phyloP scores from a whole-genome alignment of 1,284 basidiomycete genomes.

The Marasmius sp. region DNA sequence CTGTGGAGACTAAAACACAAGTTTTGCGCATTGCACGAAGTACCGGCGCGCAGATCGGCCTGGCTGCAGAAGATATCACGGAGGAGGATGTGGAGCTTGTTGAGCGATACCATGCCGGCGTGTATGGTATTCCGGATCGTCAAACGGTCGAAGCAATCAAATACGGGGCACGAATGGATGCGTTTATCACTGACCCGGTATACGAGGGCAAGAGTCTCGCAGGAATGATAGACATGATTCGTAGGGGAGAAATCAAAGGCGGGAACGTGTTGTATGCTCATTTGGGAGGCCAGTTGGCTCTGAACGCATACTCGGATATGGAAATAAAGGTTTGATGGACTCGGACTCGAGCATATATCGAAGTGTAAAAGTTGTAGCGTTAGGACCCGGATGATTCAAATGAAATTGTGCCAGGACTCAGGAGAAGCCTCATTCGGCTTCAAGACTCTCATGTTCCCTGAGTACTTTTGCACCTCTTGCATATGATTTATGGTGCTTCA shows the following conservation, averaged over 20 bases:
- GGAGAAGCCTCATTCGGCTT: neutral
- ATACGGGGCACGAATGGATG: slow-evolving; percentile 24
- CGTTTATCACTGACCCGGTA: slow-evolving; percentile 26
- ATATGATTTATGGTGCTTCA: no score
- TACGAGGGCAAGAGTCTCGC: slow-evolving; percentile 28
- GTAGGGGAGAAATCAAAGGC: slow-evolving; percentile 17
- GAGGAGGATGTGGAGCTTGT: slow-evolving; percentile 24
- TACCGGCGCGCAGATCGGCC: slow-evolving; percentile 21
- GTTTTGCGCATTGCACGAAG: slow-evolving; percentile 22
- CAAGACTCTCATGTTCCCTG: no score
- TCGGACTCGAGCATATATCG: neutral
- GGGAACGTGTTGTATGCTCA: slow-evolving; percentile 27
- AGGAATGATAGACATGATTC: slow-evolving; percentile 25
- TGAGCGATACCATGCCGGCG: slow-evolving; percentile 24
- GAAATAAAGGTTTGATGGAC: slow-evolving; percentile 4
- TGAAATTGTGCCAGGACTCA: neutral
- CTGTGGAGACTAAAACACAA: slow-evolving; percentile 21
- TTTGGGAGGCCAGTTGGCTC: slow-evolving; percentile 25
- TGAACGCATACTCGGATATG: slow-evolving; percentile 25
- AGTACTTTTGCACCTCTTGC: no score
- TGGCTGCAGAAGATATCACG: slow-evolving; percentile 17
- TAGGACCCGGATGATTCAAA: neutral
- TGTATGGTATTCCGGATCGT: slow-evolving; percentile 25
- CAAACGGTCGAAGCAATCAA: slow-evolving; percentile 25
- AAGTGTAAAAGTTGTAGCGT: neutral